Conservation (phyloP, 257 asterid species). For the Dorcoceras hygrometricum region DNA sequence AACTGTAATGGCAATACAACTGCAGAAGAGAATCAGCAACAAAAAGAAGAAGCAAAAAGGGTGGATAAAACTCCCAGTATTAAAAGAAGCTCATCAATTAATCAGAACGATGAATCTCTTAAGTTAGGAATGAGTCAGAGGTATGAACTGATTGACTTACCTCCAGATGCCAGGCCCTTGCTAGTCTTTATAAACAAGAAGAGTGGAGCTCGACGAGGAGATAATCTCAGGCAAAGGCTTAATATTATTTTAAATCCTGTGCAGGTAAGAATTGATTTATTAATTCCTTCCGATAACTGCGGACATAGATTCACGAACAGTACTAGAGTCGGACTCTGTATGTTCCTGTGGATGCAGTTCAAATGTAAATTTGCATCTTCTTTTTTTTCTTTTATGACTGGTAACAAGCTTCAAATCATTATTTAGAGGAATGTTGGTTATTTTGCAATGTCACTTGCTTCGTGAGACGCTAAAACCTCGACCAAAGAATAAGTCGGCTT, state of each 20-base stretch:
- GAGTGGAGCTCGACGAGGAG: slow-evolving; percentile 98
- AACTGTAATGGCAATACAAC: slow-evolving; percentile 37
- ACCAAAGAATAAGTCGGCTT: too few species aligned
- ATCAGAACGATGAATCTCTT: slow-evolving; percentile 63
- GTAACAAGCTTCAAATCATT: not conserved
- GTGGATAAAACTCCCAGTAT: slow-evolving; percentile 52
- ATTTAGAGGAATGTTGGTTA: not conserved
- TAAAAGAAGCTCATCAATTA: slow-evolving; percentile 57
- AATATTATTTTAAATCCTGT: slow-evolving; percentile 88
- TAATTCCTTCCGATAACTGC: slow-evolving; percentile 21
- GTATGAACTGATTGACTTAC: slow-evolving; percentile 86
- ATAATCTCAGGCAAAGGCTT: slow-evolving; percentile 73
- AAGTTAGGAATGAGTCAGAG: slow-evolving; percentile 49
- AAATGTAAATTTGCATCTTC: too few species aligned
- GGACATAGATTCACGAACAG: slow-evolving; percentile 1
- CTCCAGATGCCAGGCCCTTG: slow-evolving; percentile 88
- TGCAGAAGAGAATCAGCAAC: slow-evolving; percentile 45
- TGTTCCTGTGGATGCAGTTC: not conserved
- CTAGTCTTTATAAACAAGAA: slow-evolving; percentile 83
- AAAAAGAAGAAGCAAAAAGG: slow-evolving; percentile 48
- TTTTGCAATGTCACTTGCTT: not conserved
- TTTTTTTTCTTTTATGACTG: not conserved
- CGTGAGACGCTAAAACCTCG: not conserved
- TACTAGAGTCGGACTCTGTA: not conserved
- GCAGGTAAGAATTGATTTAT: slow-evolving; percentile 57